phyloP scores from a whole-genome alignment of 169 alveolate genomes.

The Plasmodium billcollinsi region DNA sequence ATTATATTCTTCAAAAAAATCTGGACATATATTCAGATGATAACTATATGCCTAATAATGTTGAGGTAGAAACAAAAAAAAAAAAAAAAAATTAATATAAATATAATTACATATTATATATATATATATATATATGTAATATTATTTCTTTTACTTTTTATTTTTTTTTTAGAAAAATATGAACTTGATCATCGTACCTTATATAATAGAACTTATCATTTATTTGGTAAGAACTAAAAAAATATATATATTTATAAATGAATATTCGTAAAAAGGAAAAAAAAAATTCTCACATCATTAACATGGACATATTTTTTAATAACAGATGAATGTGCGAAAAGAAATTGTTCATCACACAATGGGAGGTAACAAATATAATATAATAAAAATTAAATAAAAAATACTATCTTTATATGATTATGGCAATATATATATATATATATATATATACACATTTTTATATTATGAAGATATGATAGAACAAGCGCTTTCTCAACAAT shows the following conservation, averaged over 20 bases:
- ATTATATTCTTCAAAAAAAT: constrained; percentile 68
- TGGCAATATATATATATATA: background rate
- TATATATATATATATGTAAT: background rate
- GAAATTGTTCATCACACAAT: constrained; percentile 39
- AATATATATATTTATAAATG: background rate
- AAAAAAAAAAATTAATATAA: background rate
- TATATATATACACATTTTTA: background rate
- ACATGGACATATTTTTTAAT: background rate
- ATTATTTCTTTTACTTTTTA: background rate
- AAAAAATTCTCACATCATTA: background rate
- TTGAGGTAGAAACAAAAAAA: constrained; percentile 39
- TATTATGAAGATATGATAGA: constrained; percentile 56
- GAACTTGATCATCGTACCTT: constrained; percentile 32
- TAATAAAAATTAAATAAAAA: too few species aligned
- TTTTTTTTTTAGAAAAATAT: constrained; percentile 26
- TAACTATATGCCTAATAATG: constrained; percentile 30
- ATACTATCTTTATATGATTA: too few species aligned
- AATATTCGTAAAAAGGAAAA: background rate
- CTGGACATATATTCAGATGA: constrained; percentile 18
- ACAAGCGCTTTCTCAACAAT: constrained; percentile 13
- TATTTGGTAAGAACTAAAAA: constrained; percentile 38
- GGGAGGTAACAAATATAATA: constrained; percentile 14
- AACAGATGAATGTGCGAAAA: constrained; percentile 39
- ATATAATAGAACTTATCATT: constrained; percentile 33
- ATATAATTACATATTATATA: background rate